Conservation (phyloP, 108 stramenopile genomes). For the Skeletonema potamos region DNA sequence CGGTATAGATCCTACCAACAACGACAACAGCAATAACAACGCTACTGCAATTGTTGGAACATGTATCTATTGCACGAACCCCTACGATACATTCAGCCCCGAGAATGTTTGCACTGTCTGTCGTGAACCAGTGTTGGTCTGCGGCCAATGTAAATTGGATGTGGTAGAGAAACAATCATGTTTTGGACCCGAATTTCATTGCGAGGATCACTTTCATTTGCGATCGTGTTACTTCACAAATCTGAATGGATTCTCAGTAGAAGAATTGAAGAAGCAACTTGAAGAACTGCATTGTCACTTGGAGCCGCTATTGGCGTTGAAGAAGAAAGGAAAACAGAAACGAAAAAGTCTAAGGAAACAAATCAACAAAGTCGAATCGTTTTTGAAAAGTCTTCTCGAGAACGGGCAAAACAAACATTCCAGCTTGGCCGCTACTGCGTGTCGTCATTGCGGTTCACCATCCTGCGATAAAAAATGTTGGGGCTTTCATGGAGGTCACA, state of each 20-base stretch:
- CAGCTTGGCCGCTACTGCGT: constrained; percentile 12
- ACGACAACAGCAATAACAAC: background rate
- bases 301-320: constrained; percentile 54
- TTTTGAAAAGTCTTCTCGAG: constrained; percentile 1
- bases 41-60: constrained; percentile 52
- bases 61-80: constrained; percentile 63
- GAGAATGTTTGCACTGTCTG: constrained; percentile 85
- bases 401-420: background rate
- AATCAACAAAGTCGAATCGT: constrained; percentile 52
- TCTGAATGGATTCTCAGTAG: constrained; percentile 43
- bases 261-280: constrained; percentile 51
- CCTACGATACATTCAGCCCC: constrained; percentile 74
- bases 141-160: constrained; percentile 37
- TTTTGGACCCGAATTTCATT: constrained; percentile 64
- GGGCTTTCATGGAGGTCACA: constrained; percentile 83
- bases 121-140: constrained; percentile 76
- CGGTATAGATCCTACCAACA: constrained; percentile 5
- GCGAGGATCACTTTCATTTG: constrained; percentile 65
- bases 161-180: constrained; percentile 14
- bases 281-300: constrained; percentile 39
- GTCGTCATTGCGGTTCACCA: constrained; percentile 72
- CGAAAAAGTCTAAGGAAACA: constrained; percentile 78
- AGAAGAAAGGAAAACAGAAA: constrained; percentile 63
- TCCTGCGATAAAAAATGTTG: constrained; percentile 71
- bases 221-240: constrained; percentile 71